phyloP scores from a whole-genome alignment of 1,139 yeast genomes.

The Chernovozyma aurita region DNA sequence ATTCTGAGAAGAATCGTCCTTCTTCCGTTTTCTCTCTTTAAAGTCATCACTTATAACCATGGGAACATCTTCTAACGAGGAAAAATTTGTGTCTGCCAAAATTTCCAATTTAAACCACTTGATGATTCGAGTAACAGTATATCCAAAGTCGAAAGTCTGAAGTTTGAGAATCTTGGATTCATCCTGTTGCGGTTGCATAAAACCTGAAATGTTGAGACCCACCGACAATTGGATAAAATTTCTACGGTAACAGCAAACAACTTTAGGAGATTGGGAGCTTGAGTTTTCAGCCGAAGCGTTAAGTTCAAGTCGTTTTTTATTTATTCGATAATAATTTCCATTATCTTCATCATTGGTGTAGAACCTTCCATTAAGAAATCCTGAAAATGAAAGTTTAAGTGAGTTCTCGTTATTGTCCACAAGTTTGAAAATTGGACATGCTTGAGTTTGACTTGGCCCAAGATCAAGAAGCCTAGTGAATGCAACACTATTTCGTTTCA shows the following conservation, averaged over 20 bases:
- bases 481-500: not conserved
- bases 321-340: constrained; percentile 29
- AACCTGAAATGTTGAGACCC: constrained; percentile 32
- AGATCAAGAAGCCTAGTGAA: constrained; percentile 26
- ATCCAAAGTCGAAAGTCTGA: constrained; percentile 34
- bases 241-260: constrained; percentile 44
- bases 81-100: constrained; percentile 31
- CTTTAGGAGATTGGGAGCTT: constrained; percentile 24
- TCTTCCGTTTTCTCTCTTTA: constrained; percentile 17
- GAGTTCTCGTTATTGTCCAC: constrained; percentile 27
- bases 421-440: constrained; percentile 21
- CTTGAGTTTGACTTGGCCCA: constrained; percentile 15
- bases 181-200: constrained; percentile 12
- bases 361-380: constrained; percentile 41
- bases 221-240: constrained; percentile 39
- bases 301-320: constrained; percentile 10
- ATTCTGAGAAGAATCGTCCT: constrained; percentile 9
- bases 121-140: constrained; percentile 30
- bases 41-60: constrained; percentile 28
- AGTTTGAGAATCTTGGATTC: constrained; percentile 27
- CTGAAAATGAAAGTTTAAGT: constrained; percentile 25
- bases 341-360: constrained; percentile 42
- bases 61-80: constrained; percentile 27
- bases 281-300: constrained; percentile 2
- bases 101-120: constrained; percentile 40